Evolutionary conservation across 2,329 filamentous ascomycete species (phyloP).

Genomic region (Aspergillus glaucus): DNA sequence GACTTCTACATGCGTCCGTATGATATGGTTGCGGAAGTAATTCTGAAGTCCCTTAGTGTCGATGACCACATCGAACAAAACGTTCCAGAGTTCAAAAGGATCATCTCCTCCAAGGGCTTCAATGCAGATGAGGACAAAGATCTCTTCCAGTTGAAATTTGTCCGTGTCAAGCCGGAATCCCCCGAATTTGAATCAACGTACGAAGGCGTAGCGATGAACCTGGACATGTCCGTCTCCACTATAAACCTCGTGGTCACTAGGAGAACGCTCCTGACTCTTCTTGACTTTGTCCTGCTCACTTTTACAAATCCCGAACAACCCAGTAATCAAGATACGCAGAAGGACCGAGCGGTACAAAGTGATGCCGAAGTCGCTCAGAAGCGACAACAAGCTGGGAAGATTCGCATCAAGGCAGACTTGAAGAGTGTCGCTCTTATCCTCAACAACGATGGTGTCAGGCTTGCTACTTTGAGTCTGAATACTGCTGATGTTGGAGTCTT

Average conservation of each 20-base stretch:
- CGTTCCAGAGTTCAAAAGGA: slow-evolving; percentile 87
- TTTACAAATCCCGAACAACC: slow-evolving; percentile 64
- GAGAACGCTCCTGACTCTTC: slow-evolving; percentile 80
- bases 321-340: slow-evolving; percentile 24
- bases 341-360: slow-evolving; percentile 24
- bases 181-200: slow-evolving; percentile 90
- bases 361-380: slow-evolving; percentile 19
- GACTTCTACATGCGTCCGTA: slow-evolving; percentile 82
- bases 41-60: slow-evolving; percentile 76
- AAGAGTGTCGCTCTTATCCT: slow-evolving; percentile 91
- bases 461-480: slow-evolving; percentile 87
- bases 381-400: slow-evolving; percentile 57
- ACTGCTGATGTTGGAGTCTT: slow-evolving; percentile 90
- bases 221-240: slow-evolving; percentile 85
- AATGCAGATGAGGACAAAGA: slow-evolving; percentile 65
- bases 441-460: slow-evolving; percentile 93
- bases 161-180: slow-evolving; percentile 81
- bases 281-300: slow-evolving; percentile 90
- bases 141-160: slow-evolving; percentile 81
- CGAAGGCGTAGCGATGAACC: slow-evolving; percentile 87
- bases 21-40: slow-evolving; percentile 89
- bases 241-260: slow-evolving; percentile 94
- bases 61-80: slow-evolving; percentile 92
- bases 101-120: slow-evolving; percentile 83
- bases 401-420: slow-evolving; percentile 86